Conservation (phyloP, 176 grass and related monocot genomes). For the Rhynchospora breviuscula region DNA sequence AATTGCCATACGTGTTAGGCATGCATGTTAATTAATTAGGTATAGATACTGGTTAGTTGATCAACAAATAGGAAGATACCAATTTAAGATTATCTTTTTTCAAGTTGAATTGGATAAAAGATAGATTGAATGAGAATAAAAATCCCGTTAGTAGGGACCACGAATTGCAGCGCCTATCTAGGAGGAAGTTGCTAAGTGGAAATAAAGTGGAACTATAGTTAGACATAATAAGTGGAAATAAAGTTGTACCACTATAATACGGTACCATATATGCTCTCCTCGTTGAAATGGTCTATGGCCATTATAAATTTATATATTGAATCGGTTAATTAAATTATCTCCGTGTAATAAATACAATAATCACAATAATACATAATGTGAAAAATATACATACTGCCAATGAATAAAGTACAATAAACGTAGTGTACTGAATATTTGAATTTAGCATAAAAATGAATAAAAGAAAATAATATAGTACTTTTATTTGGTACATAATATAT, state of each 20-base stretch:
- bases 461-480: no score
- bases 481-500: no score
- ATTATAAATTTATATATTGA: neutral
- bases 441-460: no score
- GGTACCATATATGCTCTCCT: neutral
- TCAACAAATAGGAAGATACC: neutral
- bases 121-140: conserved; percentile 1
- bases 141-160: neutral
- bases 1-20: conserved; percentile 10
- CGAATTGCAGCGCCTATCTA: conserved; percentile 11
- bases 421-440: no score
- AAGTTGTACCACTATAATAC: conserved; percentile 1
- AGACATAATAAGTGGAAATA: conserved; percentile 8
- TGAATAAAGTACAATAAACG: no score
- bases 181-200: conserved; percentile 21
- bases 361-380: no score
- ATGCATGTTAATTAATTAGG: conserved; percentile 11
- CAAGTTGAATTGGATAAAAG: neutral
- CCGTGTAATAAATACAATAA: neutral
- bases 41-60: neutral
- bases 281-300: neutral
- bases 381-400: no score
- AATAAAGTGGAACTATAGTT: neutral
- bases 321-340: neutral
- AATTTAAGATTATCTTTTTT: neutral